A percentile compares a stretch with the other conserved stretches of the same genome.
Evolutionary conservation across 1,139 yeast genomes (phyloP).

Genomic region (Sporopachydermia cereana): DNA sequence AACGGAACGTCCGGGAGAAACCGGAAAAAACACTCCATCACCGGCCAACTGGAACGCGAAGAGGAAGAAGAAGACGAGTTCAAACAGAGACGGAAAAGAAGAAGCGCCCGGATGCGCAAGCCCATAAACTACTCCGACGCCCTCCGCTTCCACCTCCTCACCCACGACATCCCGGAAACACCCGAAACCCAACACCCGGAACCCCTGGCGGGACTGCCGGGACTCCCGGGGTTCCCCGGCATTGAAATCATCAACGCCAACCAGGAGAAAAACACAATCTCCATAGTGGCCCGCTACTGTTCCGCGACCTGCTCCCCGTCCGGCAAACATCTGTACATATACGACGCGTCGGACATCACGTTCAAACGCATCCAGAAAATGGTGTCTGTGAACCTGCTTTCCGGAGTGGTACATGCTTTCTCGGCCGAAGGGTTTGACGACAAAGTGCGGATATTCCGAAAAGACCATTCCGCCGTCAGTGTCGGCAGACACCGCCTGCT

Average conservation of each 20-base stretch:
- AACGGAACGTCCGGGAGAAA: no score
- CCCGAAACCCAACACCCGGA: background rate
- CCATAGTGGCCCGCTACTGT: background rate
- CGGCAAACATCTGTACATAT: background rate
- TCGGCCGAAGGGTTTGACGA: background rate
- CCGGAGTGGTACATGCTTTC: background rate
- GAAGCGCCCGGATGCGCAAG: background rate
- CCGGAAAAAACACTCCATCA: slow-evolving; percentile 1
- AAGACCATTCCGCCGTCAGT: background rate
- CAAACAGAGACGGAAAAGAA: background rate
- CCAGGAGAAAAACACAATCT: background rate
- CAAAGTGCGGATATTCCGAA: background rate
- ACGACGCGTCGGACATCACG: background rate
- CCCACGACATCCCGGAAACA: background rate
- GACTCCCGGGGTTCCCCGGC: background rate
- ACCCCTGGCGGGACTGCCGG: background rate
- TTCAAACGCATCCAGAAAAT: background rate
- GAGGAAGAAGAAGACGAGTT: background rate
- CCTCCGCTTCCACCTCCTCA: background rate
- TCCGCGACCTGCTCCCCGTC: slow-evolving; percentile 4
- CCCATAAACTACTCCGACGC: background rate
- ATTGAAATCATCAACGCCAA: background rate
- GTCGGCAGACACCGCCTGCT: background rate
- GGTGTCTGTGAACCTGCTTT: background rate
- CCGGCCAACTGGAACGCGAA: background rate